These are phyloP conservation scores for Fusarium mexicanum DNA, from an alignment of 2,329 filamentous ascomycete species.

Conservation along the genomic window DNA sequence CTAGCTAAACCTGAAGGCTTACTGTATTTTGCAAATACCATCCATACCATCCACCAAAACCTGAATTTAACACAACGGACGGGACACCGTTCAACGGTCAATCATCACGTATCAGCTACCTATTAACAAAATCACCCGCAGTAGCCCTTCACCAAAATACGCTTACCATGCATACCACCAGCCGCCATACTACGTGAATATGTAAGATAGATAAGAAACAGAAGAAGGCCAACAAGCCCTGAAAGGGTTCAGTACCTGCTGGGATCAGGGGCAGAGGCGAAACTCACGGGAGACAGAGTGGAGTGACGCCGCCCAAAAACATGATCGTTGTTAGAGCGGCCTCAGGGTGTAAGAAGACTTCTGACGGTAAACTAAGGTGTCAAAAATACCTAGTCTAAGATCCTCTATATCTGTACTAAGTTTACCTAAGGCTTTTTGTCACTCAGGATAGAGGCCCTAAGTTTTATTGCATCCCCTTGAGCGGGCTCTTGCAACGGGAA, in stretches of 20 bases:
- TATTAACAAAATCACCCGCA: not conserved
- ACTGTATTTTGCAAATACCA: slow-evolving; percentile 1
- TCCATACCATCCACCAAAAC: not conserved
- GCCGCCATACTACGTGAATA: not conserved
- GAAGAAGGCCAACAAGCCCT: slow-evolving; percentile 19
- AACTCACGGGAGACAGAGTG: slow-evolving; percentile 17
- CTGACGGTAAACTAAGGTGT: too few species aligned
- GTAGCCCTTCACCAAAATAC: not conserved
- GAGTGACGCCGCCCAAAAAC: slow-evolving; percentile 12
- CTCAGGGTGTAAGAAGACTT: too few species aligned
- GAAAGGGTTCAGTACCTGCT: slow-evolving; percentile 4
- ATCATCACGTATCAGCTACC: not conserved
- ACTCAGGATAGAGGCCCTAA: too few species aligned
- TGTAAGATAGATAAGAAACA: slow-evolving; percentile 24
- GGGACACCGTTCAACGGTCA: not conserved
- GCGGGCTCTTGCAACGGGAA: slow-evolving; percentile 31
- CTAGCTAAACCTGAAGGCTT: not conserved
- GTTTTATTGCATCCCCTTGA: too few species aligned
- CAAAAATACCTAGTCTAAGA: too few species aligned
- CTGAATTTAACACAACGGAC: not conserved
- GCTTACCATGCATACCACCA: slow-evolving; percentile 1
- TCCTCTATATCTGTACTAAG: too few species aligned
- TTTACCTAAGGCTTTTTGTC: too few species aligned
- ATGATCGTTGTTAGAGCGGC: slow-evolving; percentile 22
- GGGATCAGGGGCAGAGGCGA: slow-evolving; percentile 35